phyloP scores from a whole-genome alignment of 345 rosid genomes.

The Eucalyptus dawsonii region DNA sequence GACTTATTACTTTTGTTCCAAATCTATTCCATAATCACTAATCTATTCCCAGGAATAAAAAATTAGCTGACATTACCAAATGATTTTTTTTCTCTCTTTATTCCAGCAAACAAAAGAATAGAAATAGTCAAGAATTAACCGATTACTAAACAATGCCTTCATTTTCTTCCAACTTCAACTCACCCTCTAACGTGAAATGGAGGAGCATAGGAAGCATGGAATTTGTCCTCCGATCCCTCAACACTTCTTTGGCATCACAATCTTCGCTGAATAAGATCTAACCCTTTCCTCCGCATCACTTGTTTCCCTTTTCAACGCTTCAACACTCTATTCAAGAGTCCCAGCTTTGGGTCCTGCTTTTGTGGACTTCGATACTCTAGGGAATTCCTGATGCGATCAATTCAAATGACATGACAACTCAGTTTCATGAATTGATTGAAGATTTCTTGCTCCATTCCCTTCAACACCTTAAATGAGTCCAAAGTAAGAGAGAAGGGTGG shows the following conservation, averaged over 20 bases:
- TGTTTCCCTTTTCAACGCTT: background rate
- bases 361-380: background rate
- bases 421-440: background rate
- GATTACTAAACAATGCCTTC: background rate
- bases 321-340: background rate
- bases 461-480: background rate
- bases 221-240: too few species aligned
- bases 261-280: background rate
- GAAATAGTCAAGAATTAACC: background rate
- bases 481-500: background rate
- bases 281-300: background rate
- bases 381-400: background rate
- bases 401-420: background rate
- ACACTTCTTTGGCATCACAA: background rate
- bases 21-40: too few species aligned
- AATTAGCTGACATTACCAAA: too few species aligned
- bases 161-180: background rate
- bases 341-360: background rate
- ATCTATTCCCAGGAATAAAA: fast-evolving
- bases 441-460: background rate
- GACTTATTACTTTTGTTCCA: fast-evolving
- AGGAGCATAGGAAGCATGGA: background rate
- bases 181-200: background rate
- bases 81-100: too few species aligned
- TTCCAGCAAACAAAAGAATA: too few species aligned